phyloP scores from a whole-genome alignment of 2,329 filamentous ascomycete genomes.

The Cordyceps cicadae region DNA sequence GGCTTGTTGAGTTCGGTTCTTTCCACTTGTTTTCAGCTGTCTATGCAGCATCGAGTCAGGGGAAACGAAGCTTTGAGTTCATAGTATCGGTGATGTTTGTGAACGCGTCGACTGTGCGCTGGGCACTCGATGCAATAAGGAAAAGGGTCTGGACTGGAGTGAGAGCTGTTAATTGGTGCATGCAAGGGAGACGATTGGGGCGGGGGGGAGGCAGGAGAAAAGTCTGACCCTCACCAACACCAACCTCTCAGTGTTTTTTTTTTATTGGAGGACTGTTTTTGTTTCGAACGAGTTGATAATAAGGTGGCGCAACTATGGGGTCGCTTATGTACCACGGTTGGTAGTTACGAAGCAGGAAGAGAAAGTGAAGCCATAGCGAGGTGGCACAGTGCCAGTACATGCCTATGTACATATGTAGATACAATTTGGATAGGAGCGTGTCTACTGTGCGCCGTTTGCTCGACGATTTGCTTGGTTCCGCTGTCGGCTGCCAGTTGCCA shows the following conservation, averaged over 20 bases:
- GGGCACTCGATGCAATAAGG: background rate
- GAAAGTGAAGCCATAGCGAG: background rate
- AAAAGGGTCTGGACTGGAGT: background rate
- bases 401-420: background rate
- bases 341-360: background rate
- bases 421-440: background rate
- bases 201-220: background rate
- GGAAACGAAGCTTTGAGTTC: background rate
- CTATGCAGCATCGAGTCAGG: background rate
- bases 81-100: background rate
- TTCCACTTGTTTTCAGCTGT: background rate
- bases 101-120: background rate
- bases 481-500: background rate
- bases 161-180: background rate
- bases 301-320: background rate
- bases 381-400: background rate
- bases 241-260: background rate
- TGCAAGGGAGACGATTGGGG: background rate
- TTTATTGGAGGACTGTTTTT: background rate
- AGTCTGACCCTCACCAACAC: background rate
- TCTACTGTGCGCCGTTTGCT: conserved; percentile 7
- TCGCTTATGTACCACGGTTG: too few species aligned
- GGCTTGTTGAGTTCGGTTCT: background rate
- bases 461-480: background rate
- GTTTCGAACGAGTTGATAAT: background rate